phyloP scores from a whole-genome alignment of 495 filamentous ascomycete species.

The Beverwykella pulmonaria region DNA sequence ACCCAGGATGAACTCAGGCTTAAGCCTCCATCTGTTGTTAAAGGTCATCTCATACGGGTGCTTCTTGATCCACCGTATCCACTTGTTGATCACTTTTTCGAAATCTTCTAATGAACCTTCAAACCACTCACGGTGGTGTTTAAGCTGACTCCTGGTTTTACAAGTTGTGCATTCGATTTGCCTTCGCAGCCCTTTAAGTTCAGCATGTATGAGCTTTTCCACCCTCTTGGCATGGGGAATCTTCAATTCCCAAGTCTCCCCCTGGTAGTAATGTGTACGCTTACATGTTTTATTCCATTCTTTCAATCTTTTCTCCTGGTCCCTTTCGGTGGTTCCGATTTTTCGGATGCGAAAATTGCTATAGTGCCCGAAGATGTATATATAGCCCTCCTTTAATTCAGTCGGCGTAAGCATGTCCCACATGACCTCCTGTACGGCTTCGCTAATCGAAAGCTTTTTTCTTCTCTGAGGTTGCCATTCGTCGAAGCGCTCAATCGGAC shows the following conservation, averaged over 20 bases:
- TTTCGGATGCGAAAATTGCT: neutral
- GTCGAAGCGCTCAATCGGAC: neutral
- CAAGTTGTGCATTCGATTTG: neutral
- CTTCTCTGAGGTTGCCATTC: neutral
- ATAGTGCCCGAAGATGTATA: neutral
- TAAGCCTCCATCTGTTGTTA: neutral
- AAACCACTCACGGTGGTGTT: neutral
- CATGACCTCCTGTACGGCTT: neutral
- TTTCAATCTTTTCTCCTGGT: neutral
- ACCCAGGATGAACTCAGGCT: neutral
- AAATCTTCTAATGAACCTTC: neutral
- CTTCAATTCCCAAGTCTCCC: neutral
- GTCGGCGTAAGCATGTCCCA: neutral
- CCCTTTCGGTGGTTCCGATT: neutral
- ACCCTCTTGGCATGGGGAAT: neutral
- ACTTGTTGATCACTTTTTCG: neutral
- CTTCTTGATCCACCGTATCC: neutral
- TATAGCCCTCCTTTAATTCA: neutral
- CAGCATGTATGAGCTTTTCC: neutral
- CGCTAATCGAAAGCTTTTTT: neutral
- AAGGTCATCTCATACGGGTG: neutral
- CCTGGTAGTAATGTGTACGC: neutral
- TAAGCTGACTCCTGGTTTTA: neutral
- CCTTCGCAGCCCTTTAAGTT: neutral
- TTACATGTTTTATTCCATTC: neutral